Evolutionary conservation across 805 yeast species (phyloP), one percentile per base, ranked within the genome.

Genomic region (Myxozyma monticola): DNA sequence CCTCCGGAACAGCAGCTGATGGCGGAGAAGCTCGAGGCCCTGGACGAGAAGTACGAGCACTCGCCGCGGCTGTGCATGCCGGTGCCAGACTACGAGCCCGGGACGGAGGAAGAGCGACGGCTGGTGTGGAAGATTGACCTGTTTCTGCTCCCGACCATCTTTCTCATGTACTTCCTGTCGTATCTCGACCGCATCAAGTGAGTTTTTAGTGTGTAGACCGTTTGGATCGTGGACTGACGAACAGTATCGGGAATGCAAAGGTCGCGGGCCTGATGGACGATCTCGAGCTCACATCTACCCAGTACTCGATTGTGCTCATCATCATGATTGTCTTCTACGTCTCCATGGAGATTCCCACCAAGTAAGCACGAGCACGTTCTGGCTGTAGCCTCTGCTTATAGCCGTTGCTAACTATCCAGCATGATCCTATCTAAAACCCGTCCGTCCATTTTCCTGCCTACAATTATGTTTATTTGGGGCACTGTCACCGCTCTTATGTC

Each of bases 391-490:
- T n/a, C n/a, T n/a, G n/a, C n/a, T n/a, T n/a, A n/a, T n/a, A n/a
- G n/a, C n/a, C n/a, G n/a, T n/a, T n/a, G n/a, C n/a, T n/a, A n/a
- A n/a, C n/a, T n/a, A 17, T 69, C 77, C 28, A 76, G 75, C 57
- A 69, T 76, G 71, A 58, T 73, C 41, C 69, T 76, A 57, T 71
- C 70, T 49, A 54, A 74, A 43, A 80, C 78, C 0, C 72, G 68
- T 48, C 84, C 85, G 0, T 71, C 80, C 0, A 47, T 76, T 9
- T 78, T 76, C 58, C 72, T 80, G 40, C 71, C 82, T 0, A 50
- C 62, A 8, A 71, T 76, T 36, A 77, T 78, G 80, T 68, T 69
- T 4, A 36, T 65, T 25, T 76, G 79, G 79, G 78, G 78, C 30
- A 59, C 67, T 17, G 64, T 76, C 37, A 69, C 76, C 17, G 67